Evolutionary conservation across 2,329 filamentous ascomycete species (phyloP), one percentile per base, ranked within the genome.

Genomic region (Neospermospora avenae): DNA sequence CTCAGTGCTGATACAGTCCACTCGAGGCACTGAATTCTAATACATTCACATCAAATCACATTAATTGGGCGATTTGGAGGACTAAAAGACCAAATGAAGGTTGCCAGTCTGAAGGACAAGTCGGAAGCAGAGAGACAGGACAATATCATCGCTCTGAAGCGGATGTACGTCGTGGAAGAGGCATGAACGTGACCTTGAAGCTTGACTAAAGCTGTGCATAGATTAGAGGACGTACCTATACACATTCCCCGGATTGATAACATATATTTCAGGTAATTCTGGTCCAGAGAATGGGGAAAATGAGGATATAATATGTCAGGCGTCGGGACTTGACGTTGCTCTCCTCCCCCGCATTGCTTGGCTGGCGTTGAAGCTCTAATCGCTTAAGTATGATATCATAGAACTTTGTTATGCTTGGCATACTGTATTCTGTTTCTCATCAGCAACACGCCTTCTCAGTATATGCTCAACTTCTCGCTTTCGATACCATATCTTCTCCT

Each of bases 1-100:
- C 72, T n/a, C n/a, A 41, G 57, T 62, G 60, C 59, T 57, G 60
- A 62, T 57, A 57, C 28, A 48, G 25, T 22, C 18, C 44, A 48
- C 42, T 49, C 22, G 39, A 31, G 28, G 42, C n/a, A n/a, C n/a
- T n/a, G n/a, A n/a, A n/a, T n/a, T n/a, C n/a, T n/a, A n/a, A n/a
- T n/a, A n/a, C n/a, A n/a, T n/a, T n/a, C n/a, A n/a, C n/a, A n/a
- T n/a, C n/a, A n/a, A n/a, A n/a, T n/a, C n/a, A n/a, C n/a, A n/a
- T n/a, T 56, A 2, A 48, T 41, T 34, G 28, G 24, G 3, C 42
- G 39, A 34, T 24, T 31, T 14, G 31, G n/a, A n/a, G n/a, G n/a
- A n/a, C n/a, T n/a, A n/a, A n/a, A n/a, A n/a, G n/a, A n/a, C n/a
- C n/a, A n/a, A n/a, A n/a, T n/a, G n/a, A n/a, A n/a, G n/a, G n/a